A percentile compares a stretch with the other conserved stretches of the same genome.
phyloP scores from a whole-genome alignment of 208 protist genomes.

The Acanthamoeba royreba region DNA sequence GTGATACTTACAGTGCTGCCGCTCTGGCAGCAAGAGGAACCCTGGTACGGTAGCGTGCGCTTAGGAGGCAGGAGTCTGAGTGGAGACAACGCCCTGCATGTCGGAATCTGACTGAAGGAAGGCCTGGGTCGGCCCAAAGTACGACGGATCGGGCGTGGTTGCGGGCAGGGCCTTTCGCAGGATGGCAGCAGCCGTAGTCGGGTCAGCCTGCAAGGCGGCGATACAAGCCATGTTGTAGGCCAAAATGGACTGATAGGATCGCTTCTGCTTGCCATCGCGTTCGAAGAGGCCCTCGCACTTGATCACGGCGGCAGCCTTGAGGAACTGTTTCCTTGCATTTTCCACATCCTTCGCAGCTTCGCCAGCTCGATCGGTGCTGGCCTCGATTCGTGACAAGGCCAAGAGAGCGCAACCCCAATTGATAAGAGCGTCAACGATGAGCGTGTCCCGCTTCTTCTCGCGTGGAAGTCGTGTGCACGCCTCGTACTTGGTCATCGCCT shows the following conservation, averaged over 20 bases:
- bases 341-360: not conserved
- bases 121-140: not conserved
- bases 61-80: too few species aligned
- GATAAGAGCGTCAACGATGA: constrained; percentile 35
- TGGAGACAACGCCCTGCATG: not conserved
- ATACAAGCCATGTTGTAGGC: constrained; percentile 37
- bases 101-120: not conserved
- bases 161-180: not conserved
- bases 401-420: constrained; percentile 45
- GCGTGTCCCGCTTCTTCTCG: constrained; percentile 12
- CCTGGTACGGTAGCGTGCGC: too few species aligned
- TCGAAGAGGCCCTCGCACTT: constrained; percentile 17
- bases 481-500: constrained; percentile 31
- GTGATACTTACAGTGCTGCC: too few species aligned
- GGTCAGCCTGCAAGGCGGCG: constrained; percentile 21
- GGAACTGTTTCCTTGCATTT: constrained; percentile 12
- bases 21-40: too few species aligned
- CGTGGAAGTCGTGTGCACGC: not conserved
- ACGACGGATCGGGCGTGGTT: not conserved
- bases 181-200: not conserved
- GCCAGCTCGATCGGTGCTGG: not conserved
- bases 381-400: not conserved
- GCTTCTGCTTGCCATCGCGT: not conserved
- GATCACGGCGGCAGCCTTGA: not conserved
- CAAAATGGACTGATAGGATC: not conserved